A percentile compares a stretch with the other conserved stretches of the same genome.
Evolutionary conservation across 257 asterid genomes (phyloP).

Genomic region (Solanum paucissectum): DNA sequence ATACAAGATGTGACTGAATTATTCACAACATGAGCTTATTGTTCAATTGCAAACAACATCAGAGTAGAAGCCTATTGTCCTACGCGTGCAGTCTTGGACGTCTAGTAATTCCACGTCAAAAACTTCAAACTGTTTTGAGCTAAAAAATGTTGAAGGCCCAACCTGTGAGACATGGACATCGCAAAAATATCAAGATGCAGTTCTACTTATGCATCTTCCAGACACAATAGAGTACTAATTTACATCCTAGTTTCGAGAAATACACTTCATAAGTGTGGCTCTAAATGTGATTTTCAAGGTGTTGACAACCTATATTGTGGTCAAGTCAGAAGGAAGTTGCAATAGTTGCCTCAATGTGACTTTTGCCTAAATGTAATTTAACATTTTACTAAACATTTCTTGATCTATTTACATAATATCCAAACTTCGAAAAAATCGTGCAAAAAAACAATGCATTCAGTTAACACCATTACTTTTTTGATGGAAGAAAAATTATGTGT

Average conservation of each 20-base stretch:
- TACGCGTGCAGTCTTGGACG: constrained; percentile 81
- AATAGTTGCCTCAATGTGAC: neutral
- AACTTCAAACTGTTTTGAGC: constrained; percentile 88
- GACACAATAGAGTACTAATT: neutral
- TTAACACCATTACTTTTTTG: neutral
- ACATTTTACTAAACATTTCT: neutral
- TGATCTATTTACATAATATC: neutral
- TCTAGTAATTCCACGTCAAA: constrained; percentile 75
- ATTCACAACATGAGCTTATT: neutral
- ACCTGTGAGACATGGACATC: constrained; percentile 37
- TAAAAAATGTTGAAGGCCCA: constrained; percentile 93
- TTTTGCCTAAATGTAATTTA: neutral
- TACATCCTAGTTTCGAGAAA: neutral
- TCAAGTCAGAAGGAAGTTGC: neutral
- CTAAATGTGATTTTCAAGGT: neutral
- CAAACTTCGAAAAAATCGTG: neutral
- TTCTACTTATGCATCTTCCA: neutral
- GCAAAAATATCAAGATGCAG: neutral
- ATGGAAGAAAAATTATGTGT: neutral
- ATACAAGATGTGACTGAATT: neutral
- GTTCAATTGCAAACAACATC: constrained; percentile 72
- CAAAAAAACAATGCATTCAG: neutral
- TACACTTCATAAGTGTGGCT: neutral
- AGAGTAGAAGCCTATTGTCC: constrained; percentile 92
- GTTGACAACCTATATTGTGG: neutral